Evolutionary conservation across 345 rosid genomes (phyloP), one percentile per base, ranked within the genome.

Genomic region (Eucalyptus fibrosa): DNA sequence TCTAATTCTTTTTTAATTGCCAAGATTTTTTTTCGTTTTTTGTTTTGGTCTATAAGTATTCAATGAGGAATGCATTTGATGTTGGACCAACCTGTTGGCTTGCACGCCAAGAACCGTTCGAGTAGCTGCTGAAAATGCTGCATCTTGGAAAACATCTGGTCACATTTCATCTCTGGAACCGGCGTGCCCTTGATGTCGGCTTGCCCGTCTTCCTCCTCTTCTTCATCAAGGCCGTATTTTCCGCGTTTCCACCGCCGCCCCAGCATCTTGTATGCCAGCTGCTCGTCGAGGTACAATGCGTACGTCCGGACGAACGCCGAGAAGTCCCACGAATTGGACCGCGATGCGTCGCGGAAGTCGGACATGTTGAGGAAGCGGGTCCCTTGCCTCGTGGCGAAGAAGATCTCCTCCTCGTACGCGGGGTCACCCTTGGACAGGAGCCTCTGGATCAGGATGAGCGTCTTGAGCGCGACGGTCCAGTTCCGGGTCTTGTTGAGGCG

Each of bases 381-480:
- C 18, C 99, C 99, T 6, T 95, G 94, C 87, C 98, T 92, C 0
- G 99, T 97, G 1, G 99, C 94, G n/a, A 97, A 96, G 94, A 97
- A 96, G 28, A 97, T 94, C 96, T 97, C 99, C 86, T 97, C 98
- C 91, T 96, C 97, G 50, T 94, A 97, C 2, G 95, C 95, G 3
- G 94, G 94, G 88, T 96, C 99, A 0, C 99, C 99, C 28, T 96
- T 97, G 0, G 92, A 89, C 3, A 97, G 91, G 40, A 97, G 91
- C 7, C 97, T 91, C 47, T 97, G 99, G 90, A 97, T 90, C 86
- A 97, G 50, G 49, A 95, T 92, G 23, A 97, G 92, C 5, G 99
- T 94, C 90, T 97, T 97, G 44, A 97, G 91, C 1, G 99, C 99
- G 12, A 97, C 99, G 10, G 94, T 94, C 99, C 99, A 97, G 87